Conservation (phyloP, 2,329 filamentous ascomycete species). For the Colletotrichum plurivorum region DNA sequence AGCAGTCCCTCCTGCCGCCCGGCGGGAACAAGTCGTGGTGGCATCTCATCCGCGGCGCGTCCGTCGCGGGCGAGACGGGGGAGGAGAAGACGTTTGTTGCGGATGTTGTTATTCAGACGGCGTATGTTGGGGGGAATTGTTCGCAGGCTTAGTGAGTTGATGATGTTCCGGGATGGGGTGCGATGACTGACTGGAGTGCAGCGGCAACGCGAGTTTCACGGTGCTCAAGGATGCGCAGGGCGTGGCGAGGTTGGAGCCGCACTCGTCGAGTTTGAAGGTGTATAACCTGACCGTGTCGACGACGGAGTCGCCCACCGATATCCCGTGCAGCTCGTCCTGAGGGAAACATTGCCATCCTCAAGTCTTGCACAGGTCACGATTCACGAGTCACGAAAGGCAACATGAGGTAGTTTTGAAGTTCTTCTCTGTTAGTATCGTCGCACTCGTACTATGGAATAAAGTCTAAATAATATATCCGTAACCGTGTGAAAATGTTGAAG, state of each 20-base stretch:
- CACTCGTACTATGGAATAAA: neutral
- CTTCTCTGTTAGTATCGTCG: neutral
- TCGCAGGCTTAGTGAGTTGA: conserved; percentile 35
- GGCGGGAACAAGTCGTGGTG: conserved; percentile 24
- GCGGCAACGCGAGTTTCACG: conserved; percentile 31
- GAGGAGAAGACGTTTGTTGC: conserved; percentile 26
- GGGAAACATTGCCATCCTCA: neutral
- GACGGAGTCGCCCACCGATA: conserved; percentile 24
- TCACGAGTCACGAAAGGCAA: neutral
- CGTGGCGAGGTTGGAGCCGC: conserved; percentile 16
- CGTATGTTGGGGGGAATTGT: conserved; percentile 17
- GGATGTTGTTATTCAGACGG: conserved; percentile 31
- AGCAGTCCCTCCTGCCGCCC: conserved; percentile 29
- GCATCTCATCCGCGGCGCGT: conserved; percentile 32
- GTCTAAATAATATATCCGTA: neutral
- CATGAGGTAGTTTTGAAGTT: neutral
- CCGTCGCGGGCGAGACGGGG: conserved; percentile 14
- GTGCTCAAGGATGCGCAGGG: conserved; percentile 21
- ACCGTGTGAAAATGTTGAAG: conserved; percentile 15
- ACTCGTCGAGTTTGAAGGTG: conserved; percentile 20
- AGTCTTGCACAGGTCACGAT: too few species aligned
- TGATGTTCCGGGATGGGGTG: too few species aligned
- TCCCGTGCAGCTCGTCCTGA: conserved; percentile 16
- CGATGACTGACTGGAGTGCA: neutral
- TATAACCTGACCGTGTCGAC: conserved; percentile 34